Base-by-base conservation (phyloP, 352 stramenopile species). In the Pythium grandisporangium region DNA sequence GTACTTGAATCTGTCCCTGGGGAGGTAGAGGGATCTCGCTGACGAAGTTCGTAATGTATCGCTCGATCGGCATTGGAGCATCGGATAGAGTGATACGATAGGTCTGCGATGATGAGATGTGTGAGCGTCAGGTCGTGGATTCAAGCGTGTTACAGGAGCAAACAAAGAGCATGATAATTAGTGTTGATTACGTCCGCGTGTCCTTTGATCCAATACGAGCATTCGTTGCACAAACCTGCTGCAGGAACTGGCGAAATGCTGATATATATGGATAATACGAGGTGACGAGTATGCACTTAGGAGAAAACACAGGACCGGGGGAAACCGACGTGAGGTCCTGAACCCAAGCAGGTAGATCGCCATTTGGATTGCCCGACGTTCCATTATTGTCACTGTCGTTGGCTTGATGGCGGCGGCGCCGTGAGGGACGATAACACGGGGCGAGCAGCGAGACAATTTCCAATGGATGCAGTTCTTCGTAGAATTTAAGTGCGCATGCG, bases 1-100 rank as follows among this genome's bases (percentile, higher is more conserved):
- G 71, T 1, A 98, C 90, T 69, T 96, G 72, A 23, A 97, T 87
- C 48, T 92, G 74, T 5, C 78, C 75, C 5, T 73, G 93, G 5
- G 95, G 94, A 6, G 96, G 96, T 24, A 98, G 64, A 11, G 96
- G 95, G 22, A 98, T 92, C 67, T 99, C 95, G 30, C 66, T 70
- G 38, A 97, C 88, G 58, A 99, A 97, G 53, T 98, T 98, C 12
- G 79, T 66, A 44, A 99, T 96, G 55, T 98, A 99, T 30, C 94
- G 63, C 58, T 99, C 95, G 27, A 99, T 86, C 0, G 95, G 95
- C 53, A 98, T 85, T 1, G 93, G 91, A 0, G 92, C 80, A 34
- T 95, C 75, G 0, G 76, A 90, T 7, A 92, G 48, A 11, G 76
- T 86, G 25, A 89, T 57, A 30, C 76, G 70, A 38, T 92, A 93